Evolutionary conservation across 768 basidiomycete genomes (phyloP).

Genomic region (Rhizopogon roseolus): DNA sequence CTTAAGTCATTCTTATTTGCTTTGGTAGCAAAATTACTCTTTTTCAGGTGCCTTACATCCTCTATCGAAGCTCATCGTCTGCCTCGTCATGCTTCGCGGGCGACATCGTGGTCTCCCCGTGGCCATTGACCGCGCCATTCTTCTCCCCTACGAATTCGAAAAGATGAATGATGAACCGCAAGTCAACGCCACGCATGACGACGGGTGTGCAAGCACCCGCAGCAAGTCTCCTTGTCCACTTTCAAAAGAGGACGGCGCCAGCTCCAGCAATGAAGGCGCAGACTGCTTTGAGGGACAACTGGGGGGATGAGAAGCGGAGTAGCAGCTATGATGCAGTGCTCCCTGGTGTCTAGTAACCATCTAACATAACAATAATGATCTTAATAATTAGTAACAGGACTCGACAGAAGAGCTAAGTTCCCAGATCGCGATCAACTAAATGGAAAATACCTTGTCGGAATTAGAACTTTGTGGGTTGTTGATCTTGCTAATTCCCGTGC

Average conservation of each 20-base stretch:
- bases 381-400: too few species aligned
- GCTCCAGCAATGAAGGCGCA: not conserved
- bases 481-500: too few species aligned
- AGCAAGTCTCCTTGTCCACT: not conserved
- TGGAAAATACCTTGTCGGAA: too few species aligned
- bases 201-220: slow-evolving; percentile 5
- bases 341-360: not conserved
- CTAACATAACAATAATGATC: not conserved
- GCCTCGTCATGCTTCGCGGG: slow-evolving; percentile 89
- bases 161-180: slow-evolving; percentile 16
- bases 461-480: too few species aligned
- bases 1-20: slow-evolving; percentile 1
- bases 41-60: slow-evolving; percentile 74
- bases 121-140: slow-evolving; percentile 83
- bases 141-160: slow-evolving; percentile 67
- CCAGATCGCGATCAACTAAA: too few species aligned
- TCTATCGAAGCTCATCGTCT: slow-evolving; percentile 84
- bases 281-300: not conserved
- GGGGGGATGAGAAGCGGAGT: not conserved
- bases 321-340: not conserved
- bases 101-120: slow-evolving; percentile 86
- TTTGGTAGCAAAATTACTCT: slow-evolving; percentile 67
- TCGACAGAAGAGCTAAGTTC: not conserved
- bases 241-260: not conserved
- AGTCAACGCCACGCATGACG: slow-evolving; percentile 6